Percentiles rank a stretch among this genome's conserved stretches.
These are phyloP conservation scores for Pythium sp. DNA, from an alignment of 352 stramenopile species.

Conservation along the genomic window DNA sequence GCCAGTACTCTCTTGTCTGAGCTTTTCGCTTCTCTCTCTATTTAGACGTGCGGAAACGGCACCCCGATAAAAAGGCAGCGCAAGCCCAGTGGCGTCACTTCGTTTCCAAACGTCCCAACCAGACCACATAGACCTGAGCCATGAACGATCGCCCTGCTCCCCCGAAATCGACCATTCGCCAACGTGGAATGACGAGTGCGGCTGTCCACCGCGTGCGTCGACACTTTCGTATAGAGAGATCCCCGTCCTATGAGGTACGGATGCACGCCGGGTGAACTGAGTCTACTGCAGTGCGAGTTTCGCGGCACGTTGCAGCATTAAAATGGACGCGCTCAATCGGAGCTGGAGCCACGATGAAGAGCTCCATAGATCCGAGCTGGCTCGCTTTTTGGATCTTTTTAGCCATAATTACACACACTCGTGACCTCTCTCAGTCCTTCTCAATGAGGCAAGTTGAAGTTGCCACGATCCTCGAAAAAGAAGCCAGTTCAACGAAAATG, in stretches of 20 bases:
- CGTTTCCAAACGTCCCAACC: not conserved
- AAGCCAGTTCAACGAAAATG: slow-evolving; percentile 3
- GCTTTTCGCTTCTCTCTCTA: not conserved
- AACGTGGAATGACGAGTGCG: not conserved
- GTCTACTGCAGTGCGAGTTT: not conserved
- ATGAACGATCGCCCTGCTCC: not conserved
- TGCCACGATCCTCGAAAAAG: slow-evolving; percentile 2
- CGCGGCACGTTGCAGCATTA: too few relatives aligned
- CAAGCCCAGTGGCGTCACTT: not conserved
- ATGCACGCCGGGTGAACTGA: not conserved
- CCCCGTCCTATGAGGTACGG: not conserved
- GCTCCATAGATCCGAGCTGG: not conserved
- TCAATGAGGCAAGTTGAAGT: slow-evolving; percentile 3
- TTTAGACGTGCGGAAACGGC: not conserved
- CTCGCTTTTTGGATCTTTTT: slow-evolving; percentile 3
- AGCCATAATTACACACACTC: slow-evolving; percentile 8
- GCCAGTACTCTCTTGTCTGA: not conserved
- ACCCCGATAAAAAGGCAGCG: not conserved
- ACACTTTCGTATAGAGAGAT: not conserved
- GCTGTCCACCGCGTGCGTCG: not conserved
- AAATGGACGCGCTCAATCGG: not conserved
- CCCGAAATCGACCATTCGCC: not conserved
- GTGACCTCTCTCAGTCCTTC: not conserved
- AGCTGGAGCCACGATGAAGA: not conserved
- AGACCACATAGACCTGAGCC: not conserved